Percentiles rank a stretch among this genome's conserved stretches.
These are phyloP conservation scores for Canna indica DNA, from an alignment of 176 grass and related monocot species.

Conservation along the genomic window DNA sequence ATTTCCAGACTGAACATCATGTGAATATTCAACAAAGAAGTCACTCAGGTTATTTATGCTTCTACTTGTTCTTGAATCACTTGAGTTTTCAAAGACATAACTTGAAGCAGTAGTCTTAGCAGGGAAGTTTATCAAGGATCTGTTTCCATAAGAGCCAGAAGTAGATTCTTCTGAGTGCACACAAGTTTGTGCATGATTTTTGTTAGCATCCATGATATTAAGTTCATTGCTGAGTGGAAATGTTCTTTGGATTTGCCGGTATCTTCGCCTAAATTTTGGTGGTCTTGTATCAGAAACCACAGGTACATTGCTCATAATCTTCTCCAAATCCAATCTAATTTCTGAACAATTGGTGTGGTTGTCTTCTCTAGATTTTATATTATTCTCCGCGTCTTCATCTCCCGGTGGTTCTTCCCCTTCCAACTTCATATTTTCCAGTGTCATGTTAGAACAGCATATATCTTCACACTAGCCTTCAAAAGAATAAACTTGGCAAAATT, in stretches of 20 bases:
- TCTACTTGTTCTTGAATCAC: conserved; percentile 8
- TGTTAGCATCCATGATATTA: no score
- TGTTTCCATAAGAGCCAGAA: conserved; percentile 9
- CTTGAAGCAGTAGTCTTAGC: conserved; percentile 5
- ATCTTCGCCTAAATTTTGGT: neutral
- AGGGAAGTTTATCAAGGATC: conserved; percentile 1
- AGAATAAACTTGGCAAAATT: neutral
- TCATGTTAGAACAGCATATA: neutral
- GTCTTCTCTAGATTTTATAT: neutral
- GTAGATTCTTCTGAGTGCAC: conserved; percentile 12
- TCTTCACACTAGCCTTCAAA: neutral
- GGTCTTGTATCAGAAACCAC: neutral
- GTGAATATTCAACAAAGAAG: conserved; percentile 1
- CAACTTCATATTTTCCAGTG: neutral
- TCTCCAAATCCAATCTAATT: conserved; percentile 1
- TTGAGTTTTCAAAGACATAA: conserved; percentile 28
- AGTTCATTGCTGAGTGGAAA: neutral
- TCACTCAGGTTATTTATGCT: conserved; percentile 23
- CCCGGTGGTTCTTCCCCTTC: neutral
- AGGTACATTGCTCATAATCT: neutral
- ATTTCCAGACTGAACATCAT: conserved; percentile 3
- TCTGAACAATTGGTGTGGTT: neutral
- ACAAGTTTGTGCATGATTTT: no score
- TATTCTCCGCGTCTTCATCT: neutral
- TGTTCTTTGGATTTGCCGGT: neutral